Evolutionary conservation across 2,329 filamentous ascomycete genomes (phyloP), one percentile per base, ranked within the genome.

Genomic region (Arthrobotrys sphaeroides): DNA sequence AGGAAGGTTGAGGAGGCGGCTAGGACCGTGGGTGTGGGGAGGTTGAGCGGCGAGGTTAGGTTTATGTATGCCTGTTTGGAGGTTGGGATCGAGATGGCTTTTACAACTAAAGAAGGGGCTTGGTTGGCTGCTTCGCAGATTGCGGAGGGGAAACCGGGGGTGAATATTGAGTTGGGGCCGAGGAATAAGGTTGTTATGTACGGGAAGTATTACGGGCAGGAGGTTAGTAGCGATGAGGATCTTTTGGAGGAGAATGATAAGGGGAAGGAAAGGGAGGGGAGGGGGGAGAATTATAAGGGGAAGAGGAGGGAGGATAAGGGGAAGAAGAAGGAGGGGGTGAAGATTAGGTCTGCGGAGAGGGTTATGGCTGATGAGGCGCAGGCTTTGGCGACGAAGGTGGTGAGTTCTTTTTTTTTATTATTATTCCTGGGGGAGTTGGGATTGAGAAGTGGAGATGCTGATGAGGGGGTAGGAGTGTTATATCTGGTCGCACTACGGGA

Each of bases 31-130:
- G 16, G 26, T 18, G 55, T 53, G 22, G 55, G 55, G 4, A 62
- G 45, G 22, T 43, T 69, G 55, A 55, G 47, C 6, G 69, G 51
- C 2, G 69, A 73, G 12, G 61, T 73, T 26, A 24, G 69, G 36
- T 73, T 61, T 45, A 57, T 64, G 20, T 49, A 42, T 26, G 69
- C 69, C 5, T 67, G 62, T 36, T 20, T 55, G 49, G 49, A 55
- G 4, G 49, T 20, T 5, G 49, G 49, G 28, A 38, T 55, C 22
- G 49, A 55, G 13, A 55, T 55, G 49, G 49, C 49, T 20, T 55
- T 20, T 22, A 38, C 16, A 20, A 55, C 16, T 3, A 31, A 6
- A 4, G 13, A 36, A 12, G 26, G 28, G 2, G 49, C 16, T 0
- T 55, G n/a, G n/a, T 36, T 55, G 49, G 49, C 26, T 6, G 16